Base-by-base conservation (phyloP, 169 alveolate genomes). In the Ichthyophthirius multifiliis region DNA sequence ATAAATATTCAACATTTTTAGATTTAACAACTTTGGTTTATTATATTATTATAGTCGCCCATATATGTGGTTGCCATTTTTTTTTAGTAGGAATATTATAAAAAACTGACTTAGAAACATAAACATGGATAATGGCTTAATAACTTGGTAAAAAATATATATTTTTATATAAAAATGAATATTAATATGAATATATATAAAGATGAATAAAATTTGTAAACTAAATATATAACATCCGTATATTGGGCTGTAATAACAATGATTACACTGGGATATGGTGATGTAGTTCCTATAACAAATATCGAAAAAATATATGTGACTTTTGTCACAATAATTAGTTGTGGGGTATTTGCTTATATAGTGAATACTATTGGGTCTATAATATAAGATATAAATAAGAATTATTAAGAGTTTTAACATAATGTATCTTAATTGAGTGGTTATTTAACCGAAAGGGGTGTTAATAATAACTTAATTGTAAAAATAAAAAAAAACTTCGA, bases 221-320 rank as follows among this genome's bases (percentile, higher is more conserved):
- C 79, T 3, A 7, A 35, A n/a, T 91, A 91, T 65, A 74, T 91
- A 5, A 79, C 81, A 12, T 65, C 90, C 6, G 32, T 89, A 2
- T 91, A 91, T 71, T 92, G 92, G 90, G 89, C 91, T 15, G 47
- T 86, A 1, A 83, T 87, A 4, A 92, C 96, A n/a, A 84, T 89
- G 90, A 76, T 87, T 16, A 83, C 93, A n/a, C 86, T 89, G 7
- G 96, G 96, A 18, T 92, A 92, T 83, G 96, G 96, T 41, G 96
- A 92, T 65, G 46, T 86, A 31, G 83, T 82, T 0, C 93, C 96
- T 0, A 45, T 39, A n/a, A 85, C 87, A 1, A 43, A 46, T 0
- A 47, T 62, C 65, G 92, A 87, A 63, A 74, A 83, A 64, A 30
- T 91, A 5, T 55, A 75, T 43, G 89, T 83, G 23, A 85, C 83